Percentiles rank a stretch among this genome's conserved stretches.
Conservation (phyloP, 805 yeast genomes). For the Wickerhamomyces canadensis region DNA sequence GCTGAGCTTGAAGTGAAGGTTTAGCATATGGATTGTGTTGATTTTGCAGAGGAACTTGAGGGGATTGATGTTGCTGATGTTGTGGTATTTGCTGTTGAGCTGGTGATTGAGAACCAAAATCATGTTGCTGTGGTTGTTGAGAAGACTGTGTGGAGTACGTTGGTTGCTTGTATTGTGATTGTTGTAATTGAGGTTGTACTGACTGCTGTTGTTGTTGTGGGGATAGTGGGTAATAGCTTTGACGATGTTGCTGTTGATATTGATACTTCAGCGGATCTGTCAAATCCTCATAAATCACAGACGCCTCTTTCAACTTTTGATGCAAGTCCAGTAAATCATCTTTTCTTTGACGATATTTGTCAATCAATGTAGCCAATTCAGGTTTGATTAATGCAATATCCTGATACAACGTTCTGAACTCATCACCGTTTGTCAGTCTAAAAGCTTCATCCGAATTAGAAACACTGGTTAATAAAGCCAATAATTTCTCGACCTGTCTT, state of each 20-base stretch:
- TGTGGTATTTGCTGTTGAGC: no score
- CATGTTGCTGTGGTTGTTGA: no score
- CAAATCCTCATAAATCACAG: constrained; percentile 61
- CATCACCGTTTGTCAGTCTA: constrained; percentile 47
- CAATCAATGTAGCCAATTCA: constrained; percentile 66
- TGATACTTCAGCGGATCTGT: constrained; percentile 41
- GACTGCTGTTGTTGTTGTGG: constrained; percentile 24
- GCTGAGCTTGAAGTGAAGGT: no score
- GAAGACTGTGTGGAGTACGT: not conserved
- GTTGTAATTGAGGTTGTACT: constrained; percentile 3
- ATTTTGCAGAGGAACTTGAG: no score
- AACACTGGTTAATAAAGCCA: constrained; percentile 45
- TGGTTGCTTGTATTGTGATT: no score
- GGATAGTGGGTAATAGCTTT: not conserved
- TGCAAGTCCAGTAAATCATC: constrained; percentile 74
- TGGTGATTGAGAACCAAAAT: no score
- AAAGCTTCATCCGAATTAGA: constrained; percentile 24
- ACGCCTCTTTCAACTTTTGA: constrained; percentile 63
- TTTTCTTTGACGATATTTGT: constrained; percentile 68
- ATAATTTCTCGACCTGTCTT: constrained; percentile 62
- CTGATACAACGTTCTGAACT: constrained; percentile 69
- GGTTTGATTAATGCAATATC: constrained; percentile 69
- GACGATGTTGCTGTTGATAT: constrained; percentile 12
- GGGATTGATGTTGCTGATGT: no score
- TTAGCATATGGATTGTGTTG: no score